A percentile compares a stretch with the other conserved stretches of the same genome.
Evolutionary conservation across 371 early-diverging fungal species (phyloP).

Genomic region (Mucor irregularis): DNA sequence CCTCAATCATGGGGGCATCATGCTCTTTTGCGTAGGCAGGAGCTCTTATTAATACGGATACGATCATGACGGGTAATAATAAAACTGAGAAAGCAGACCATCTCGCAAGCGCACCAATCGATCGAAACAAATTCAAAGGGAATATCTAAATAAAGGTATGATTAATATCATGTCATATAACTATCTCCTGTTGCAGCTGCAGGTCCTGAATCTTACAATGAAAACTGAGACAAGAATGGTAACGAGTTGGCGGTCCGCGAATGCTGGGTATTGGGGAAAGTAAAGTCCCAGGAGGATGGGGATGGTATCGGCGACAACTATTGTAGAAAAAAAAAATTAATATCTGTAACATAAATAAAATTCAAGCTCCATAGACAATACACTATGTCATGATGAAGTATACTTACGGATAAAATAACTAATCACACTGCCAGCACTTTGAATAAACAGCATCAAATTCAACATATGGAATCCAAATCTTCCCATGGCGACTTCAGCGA

Average conservation of each 20-base stretch:
- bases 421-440: constrained; percentile 51
- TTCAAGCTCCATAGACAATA: not conserved
- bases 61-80: constrained; percentile 53
- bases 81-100: constrained; percentile 56
- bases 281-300: constrained; percentile 50
- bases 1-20: constrained; percentile 40
- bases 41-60: constrained; percentile 49
- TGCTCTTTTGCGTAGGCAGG: constrained; percentile 52
- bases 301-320: constrained; percentile 62
- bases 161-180: too few species aligned
- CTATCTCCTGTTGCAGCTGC: too few species aligned
- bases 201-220: constrained; percentile 44
- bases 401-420: constrained; percentile 56
- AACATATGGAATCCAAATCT: constrained; percentile 48
- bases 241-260: constrained; percentile 40
- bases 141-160: constrained; percentile 35
- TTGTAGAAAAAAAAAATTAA: not conserved
- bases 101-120: constrained; percentile 56
- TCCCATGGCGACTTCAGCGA: constrained; percentile 56
- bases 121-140: constrained; percentile 54
- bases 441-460: constrained; percentile 54
- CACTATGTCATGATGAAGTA: too few species aligned
- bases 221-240: constrained; percentile 45
- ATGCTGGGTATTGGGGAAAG: constrained; percentile 31
- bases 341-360: not conserved